Evolutionary conservation across 805 yeast species (phyloP).

Genomic region (Myxozyma neotropica): DNA sequence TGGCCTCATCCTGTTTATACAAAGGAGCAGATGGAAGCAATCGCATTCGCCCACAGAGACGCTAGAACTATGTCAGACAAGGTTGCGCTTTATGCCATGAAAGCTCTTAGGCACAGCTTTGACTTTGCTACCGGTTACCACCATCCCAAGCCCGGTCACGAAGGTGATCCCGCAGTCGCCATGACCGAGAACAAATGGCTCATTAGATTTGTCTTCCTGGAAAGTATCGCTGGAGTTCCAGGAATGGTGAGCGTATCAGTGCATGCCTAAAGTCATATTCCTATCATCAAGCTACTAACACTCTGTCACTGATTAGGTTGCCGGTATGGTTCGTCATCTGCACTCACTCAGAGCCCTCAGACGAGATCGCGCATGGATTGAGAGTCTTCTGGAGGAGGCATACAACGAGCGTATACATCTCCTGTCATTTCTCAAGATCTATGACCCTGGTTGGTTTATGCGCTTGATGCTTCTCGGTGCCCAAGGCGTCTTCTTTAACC

Average conservation of each 20-base stretch:
- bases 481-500: constrained; percentile 70
- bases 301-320: constrained; percentile 46
- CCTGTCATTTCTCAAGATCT: constrained; percentile 65
- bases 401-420: constrained; percentile 79
- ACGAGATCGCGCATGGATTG: constrained; percentile 75
- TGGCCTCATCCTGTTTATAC: constrained; percentile 52
- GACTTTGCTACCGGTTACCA: constrained; percentile 67
- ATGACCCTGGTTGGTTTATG: constrained; percentile 63
- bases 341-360: constrained; percentile 62
- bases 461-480: constrained; percentile 58
- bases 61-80: constrained; percentile 54
- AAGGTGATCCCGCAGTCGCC: constrained; percentile 43
- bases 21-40: constrained; percentile 45
- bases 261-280: not conserved
- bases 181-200: constrained; percentile 70
- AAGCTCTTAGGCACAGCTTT: constrained; percentile 52
- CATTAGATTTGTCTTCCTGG: constrained; percentile 60
- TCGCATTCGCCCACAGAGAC: constrained; percentile 55
- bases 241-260: constrained; percentile 49
- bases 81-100: constrained; percentile 54
- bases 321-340: constrained; percentile 69
- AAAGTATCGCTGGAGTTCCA: constrained; percentile 78
- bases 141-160: constrained; percentile 52
- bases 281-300: not conserved
- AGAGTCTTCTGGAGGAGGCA: constrained; percentile 72